A percentile compares a stretch with the other conserved stretches of the same genome.
phyloP scores from a whole-genome alignment of 2,329 filamentous ascomycete genomes.

The Nemania bipapillata region DNA sequence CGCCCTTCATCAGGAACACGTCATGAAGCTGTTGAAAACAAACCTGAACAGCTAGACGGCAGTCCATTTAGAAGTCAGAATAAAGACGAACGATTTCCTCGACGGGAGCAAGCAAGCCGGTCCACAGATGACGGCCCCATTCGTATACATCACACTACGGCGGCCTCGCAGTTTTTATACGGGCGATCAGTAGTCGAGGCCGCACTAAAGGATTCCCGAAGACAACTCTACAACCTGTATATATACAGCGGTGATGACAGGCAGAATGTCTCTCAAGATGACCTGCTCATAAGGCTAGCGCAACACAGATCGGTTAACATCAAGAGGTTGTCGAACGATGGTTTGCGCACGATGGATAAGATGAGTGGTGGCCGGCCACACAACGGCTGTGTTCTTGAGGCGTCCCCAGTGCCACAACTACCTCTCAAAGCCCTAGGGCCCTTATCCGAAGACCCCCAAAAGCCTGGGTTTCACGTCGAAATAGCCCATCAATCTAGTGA shows the following conservation, averaged over 20 bases:
- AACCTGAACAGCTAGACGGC: neutral
- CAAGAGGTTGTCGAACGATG: constrained; percentile 66
- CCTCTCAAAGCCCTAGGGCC: constrained; percentile 70
- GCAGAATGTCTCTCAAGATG: constrained; percentile 60
- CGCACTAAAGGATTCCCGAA: constrained; percentile 72
- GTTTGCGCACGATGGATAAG: constrained; percentile 79
- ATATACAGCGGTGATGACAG: constrained; percentile 71
- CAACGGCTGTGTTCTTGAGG: constrained; percentile 88
- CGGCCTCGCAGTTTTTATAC: constrained; percentile 91
- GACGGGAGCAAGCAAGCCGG: neutral
- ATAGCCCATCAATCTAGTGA: constrained; percentile 77
- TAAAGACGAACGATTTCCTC: neutral
- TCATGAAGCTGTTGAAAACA: neutral
- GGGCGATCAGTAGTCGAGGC: constrained; percentile 83
- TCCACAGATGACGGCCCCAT: constrained; percentile 51
- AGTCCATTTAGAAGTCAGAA: neutral
- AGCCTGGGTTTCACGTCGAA: constrained; percentile 66
- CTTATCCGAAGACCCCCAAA: constrained; percentile 58
- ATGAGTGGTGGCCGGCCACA: constrained; percentile 86
- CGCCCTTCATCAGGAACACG: no score
- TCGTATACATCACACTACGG: constrained; percentile 71
- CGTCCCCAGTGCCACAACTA: constrained; percentile 79
- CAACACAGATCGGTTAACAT: constrained; percentile 63
- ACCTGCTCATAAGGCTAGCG: constrained; percentile 60
- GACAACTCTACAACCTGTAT: constrained; percentile 87